Base-by-base conservation (phyloP, 2,329 filamentous ascomycete genomes). In the Biscogniauxia marginata region DNA sequence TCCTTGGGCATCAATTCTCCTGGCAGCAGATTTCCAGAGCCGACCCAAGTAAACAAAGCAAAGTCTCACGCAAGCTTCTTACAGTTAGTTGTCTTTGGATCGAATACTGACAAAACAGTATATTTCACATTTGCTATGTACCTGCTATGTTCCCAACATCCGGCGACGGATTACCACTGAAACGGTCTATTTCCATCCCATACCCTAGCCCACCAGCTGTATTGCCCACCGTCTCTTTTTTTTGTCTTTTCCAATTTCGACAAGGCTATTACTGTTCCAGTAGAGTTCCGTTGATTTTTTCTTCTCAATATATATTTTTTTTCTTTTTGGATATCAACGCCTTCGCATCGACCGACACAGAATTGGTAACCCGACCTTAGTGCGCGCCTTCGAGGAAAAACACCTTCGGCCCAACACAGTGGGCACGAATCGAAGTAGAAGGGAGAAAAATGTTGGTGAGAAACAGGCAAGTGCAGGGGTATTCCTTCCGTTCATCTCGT, bases 101-200 rank as follows among this genome's bases (percentile, higher is more conserved):
- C 3, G 30, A 39, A 39, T 39, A 39, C 30, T 39, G 30, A 39
- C 30, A 39, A 39, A 8, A 9, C 30, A 39, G 30, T 16, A 39
- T 11, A 8, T 39, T 39, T 39, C 30, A 39, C 30, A 16, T 39
- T 39, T 39, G 30, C 30, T 39, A 39, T 39, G 30, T 39, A 39
- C 30, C 30, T 39, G 30, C 30, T 39, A 39, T 39, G n/a, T 39
- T 63, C 62, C 56, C 62, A 61, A 68, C 64, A 75, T 76, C 75
- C 74, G 72, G 75, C 68, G 73, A 71, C 73, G 69, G 73, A 75
- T 68, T 70, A 71, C 70, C 68, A 68, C 69, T 64, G 63, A 63
- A 67, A 70, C 60, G 67, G 63, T 78, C 74, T 77, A 75, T 73
- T 68, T 68, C 68, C 71, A 71, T 70, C 67, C 65, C 67, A 63